A percentile compares a stretch with the other conserved stretches of the same genome.
These are phyloP conservation scores for Agrocybe pediades DNA, from an alignment of 768 basidiomycete species.

Conservation along the genomic window DNA sequence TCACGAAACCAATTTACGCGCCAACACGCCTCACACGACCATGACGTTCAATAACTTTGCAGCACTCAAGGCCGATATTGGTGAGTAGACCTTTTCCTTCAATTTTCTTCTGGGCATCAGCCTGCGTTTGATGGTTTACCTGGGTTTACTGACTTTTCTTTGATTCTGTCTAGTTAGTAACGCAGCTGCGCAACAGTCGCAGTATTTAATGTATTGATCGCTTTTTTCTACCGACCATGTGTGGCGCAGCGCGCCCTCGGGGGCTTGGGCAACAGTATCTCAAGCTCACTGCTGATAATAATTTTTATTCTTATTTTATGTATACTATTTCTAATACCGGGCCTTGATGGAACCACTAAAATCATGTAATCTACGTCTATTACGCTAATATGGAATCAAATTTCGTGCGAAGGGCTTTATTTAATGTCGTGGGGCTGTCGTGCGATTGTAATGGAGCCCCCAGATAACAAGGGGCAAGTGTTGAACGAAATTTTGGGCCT, in stretches of 20 bases:
- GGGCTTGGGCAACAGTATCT: neutral
- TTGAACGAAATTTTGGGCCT: no score
- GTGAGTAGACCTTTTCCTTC: conserved; percentile 9
- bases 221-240: conserved; percentile 7
- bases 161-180: neutral
- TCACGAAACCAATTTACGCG: conserved; percentile 22
- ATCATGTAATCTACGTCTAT: neutral
- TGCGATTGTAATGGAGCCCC: no score
- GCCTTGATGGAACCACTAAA: neutral
- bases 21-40: conserved; percentile 21
- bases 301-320: neutral
- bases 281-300: neutral
- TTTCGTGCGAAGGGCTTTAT: neutral
- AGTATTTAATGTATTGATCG: neutral
- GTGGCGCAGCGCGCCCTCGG: conserved; percentile 11
- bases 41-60: conserved; percentile 21
- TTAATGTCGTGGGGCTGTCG: no score
- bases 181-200: neutral
- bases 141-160: neutral
- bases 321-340: no score
- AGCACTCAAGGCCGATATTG: conserved; percentile 22
- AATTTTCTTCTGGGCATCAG: no score
- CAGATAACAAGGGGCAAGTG: no score
- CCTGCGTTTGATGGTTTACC: no score
- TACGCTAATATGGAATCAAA: neutral